Evolutionary conservation across 2,329 filamentous ascomycete genomes (phyloP).

Genomic region (Claviceps lovelessii): DNA sequence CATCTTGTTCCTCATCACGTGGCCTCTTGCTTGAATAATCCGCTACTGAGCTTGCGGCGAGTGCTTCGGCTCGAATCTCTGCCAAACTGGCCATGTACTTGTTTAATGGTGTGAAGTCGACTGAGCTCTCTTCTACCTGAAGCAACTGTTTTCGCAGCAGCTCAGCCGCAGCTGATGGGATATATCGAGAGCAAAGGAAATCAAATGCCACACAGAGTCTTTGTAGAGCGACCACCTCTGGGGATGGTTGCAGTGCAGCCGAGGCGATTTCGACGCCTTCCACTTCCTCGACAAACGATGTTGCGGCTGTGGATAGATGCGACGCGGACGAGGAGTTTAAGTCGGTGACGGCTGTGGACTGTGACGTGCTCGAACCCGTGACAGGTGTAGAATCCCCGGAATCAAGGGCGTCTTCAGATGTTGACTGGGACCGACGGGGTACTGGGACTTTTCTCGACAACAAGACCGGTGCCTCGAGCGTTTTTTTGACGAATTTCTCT

Average conservation of each 20-base stretch:
- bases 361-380: conserved; percentile 24
- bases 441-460: conserved; percentile 45
- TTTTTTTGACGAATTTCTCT: conserved; percentile 64
- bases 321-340: conserved; percentile 22
- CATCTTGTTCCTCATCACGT: conserved; percentile 52
- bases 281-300: conserved; percentile 24
- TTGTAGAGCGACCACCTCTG: conserved; percentile 43
- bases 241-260: conserved; percentile 31
- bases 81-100: conserved; percentile 53
- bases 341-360: conserved; percentile 25
- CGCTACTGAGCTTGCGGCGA: conserved; percentile 49
- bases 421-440: conserved; percentile 5
- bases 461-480: conserved; percentile 62
- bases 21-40: conserved; percentile 59
- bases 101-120: conserved; percentile 59
- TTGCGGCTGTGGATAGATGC: conserved; percentile 30
- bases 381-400: conserved; percentile 10
- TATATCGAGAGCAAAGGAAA: conserved; percentile 50
- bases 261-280: conserved; percentile 20
- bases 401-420: conserved; percentile 6
- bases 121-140: conserved; percentile 17
- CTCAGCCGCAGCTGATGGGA: conserved; percentile 30
- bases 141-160: conserved; percentile 26
- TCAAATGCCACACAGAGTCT: conserved; percentile 48
- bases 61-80: conserved; percentile 55